These are phyloP conservation scores for Naganishia vishniacii DNA, from an alignment of 768 basidiomycete genomes.

Conservation along the genomic window DNA sequence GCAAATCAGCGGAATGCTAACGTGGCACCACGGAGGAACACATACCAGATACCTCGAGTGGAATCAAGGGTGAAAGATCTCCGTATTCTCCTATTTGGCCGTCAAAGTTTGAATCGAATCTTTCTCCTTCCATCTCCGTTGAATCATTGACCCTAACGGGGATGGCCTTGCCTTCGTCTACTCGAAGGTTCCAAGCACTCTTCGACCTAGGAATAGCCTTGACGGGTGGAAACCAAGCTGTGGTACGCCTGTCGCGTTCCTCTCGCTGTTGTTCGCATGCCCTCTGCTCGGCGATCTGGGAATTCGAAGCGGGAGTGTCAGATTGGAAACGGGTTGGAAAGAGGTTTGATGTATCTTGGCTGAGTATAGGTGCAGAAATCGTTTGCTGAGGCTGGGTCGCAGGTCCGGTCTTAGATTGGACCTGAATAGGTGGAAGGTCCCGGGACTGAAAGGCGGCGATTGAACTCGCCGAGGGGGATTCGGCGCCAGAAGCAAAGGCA, in stretches of 20 bases:
- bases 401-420: background rate
- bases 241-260: background rate
- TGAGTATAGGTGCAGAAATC: too few species aligned
- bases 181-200: slow-evolving; percentile 15
- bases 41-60: too few species aligned
- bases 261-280: background rate
- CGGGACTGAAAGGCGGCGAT: too few species aligned
- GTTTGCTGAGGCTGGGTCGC: too few species aligned
- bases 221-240: slow-evolving; percentile 5
- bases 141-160: background rate
- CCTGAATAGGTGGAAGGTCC: background rate
- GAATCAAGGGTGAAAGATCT: too few species aligned
- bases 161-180: slow-evolving; percentile 4
- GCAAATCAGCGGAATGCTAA: too few species aligned
- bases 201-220: slow-evolving; percentile 1
- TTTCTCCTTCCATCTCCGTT: background rate
- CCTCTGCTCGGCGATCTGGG: background rate
- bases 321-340: slow-evolving; percentile 14
- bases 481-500: background rate
- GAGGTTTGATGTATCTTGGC: background rate
- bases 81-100: too few species aligned
- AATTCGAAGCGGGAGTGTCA: background rate
- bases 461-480: background rate
- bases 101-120: slow-evolving; percentile 11
- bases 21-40: too few species aligned